Percentiles rank a stretch among this genome's conserved stretches.
phyloP scores from a whole-genome alignment of 257 asterid genomes.

The Solanum medicagineum region DNA sequence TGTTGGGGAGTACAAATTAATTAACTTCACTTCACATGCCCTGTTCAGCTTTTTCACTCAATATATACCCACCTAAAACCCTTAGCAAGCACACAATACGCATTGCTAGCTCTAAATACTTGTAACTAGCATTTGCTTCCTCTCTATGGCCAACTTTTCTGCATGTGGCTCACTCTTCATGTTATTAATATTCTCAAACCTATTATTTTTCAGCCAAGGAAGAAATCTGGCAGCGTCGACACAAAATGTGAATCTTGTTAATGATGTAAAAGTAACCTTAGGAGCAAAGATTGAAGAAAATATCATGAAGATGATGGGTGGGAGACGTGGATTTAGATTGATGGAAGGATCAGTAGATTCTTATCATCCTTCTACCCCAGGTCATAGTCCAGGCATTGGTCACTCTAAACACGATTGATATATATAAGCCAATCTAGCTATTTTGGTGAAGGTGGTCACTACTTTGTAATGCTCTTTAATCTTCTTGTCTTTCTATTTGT shows the following conservation, averaged over 20 bases:
- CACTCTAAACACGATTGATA: slow-evolving; percentile 45
- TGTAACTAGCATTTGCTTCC: neutral
- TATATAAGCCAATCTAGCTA: neutral
- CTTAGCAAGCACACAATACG: neutral
- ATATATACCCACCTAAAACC: slow-evolving; percentile 15
- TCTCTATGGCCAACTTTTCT: slow-evolving; percentile 16
- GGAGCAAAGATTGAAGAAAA: neutral
- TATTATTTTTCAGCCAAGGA: slow-evolving; percentile 16
- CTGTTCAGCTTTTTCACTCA: slow-evolving; percentile 13
- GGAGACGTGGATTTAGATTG: neutral
- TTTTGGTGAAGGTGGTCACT: neutral
- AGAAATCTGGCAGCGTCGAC: slow-evolving; percentile 4
- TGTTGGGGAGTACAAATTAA: slow-evolving; percentile 3
- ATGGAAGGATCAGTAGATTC: slow-evolving; percentile 31
- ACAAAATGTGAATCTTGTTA: neutral
- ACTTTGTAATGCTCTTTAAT: neutral
- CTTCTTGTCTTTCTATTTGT: neutral
- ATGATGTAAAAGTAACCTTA: neutral
- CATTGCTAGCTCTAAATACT: neutral
- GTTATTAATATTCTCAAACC: slow-evolving; percentile 18
- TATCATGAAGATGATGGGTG: neutral
- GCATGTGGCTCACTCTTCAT: slow-evolving; percentile 9
- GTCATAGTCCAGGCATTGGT: slow-evolving; percentile 83
- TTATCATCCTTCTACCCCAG: slow-evolving; percentile 50
- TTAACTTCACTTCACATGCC: slow-evolving; percentile 30